Percentiles rank a stretch among this genome's conserved stretches.
These are phyloP conservation scores for Orbilia javanica DNA, from an alignment of 2,329 filamentous ascomycete species.

Conservation along the genomic window DNA sequence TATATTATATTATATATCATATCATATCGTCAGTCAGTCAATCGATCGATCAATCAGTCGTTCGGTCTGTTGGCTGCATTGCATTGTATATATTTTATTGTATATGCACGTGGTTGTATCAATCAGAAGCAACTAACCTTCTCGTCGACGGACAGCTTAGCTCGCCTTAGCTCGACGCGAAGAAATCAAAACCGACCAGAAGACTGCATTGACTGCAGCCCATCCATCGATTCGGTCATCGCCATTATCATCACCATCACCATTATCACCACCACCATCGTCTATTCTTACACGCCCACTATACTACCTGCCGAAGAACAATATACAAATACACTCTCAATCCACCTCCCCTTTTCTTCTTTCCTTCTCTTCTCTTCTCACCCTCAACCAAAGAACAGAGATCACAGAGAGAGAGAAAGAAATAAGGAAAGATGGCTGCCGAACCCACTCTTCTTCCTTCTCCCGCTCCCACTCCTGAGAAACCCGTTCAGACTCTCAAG, in stretches of 20 bases:
- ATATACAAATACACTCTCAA: constrained; percentile 21
- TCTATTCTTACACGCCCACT: too few species aligned
- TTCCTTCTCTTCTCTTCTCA: too few species aligned
- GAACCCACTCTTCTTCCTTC: constrained; percentile 1
- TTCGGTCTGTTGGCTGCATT: too few species aligned
- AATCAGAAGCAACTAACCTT: too few species aligned
- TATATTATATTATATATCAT: too few species aligned
- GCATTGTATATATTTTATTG: too few species aligned
- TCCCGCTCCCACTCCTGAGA: neutral
- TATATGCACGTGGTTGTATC: too few species aligned
- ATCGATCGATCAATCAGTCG: too few species aligned
- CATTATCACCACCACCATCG: neutral
- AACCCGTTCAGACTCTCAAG: constrained; percentile 20
- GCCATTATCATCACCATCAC: neutral
- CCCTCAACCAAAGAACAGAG: too few species aligned
- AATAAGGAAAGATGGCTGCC: constrained; percentile 26
- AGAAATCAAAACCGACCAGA: neutral
- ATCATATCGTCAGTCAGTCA: too few species aligned
- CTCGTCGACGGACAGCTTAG: too few species aligned
- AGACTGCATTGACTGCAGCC: constrained; percentile 13
- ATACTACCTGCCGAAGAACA: too few species aligned
- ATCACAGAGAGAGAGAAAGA: neutral
- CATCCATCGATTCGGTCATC: neutral
- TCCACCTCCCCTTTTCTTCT: constrained; percentile 19
- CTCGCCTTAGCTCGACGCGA: neutral